Base-by-base conservation (phyloP, 257 asterid genomes). In the Solanum dulcamara region DNA sequence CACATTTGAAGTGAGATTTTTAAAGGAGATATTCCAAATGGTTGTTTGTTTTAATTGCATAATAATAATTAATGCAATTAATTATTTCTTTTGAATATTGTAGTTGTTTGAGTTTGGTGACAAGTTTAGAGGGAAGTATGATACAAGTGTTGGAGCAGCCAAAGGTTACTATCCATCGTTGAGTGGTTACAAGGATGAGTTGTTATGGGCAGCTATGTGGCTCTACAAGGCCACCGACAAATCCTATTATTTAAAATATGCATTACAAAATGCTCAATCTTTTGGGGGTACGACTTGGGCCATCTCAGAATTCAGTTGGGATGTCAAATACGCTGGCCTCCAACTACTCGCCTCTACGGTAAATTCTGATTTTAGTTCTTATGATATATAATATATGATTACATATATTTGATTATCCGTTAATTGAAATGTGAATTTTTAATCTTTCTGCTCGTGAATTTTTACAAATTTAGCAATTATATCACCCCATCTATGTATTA, bases 171-270 rank as follows among this genome's bases (percentile, higher is more conserved):
- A 94, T 89, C 85, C 97, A 86, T 95, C 98, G 75, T 91, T 89
- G 91, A 97, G 98, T 85, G 99, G 99, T 40, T 96, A 94, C 86
- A 89, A 38, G 77, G 98, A 97, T 86, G 99, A 97, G 92, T 89
- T 97, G 91, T 86, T 94, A 85, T 97, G 99, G 99, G 98, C 95
- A 84, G 97, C 98, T 33, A 17, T 94, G 85, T 97, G 99, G 99
- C 90, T 97, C 5, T 89, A 97, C 83, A 94, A 87, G 32, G 97
- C 99, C 91, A 95, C 98, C 90, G 93, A 92, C 92, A 92, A 89
- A 46, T 8, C 6, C 0, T 6, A 59, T 22, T 97, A 88, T 89
- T 87, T 94, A 84, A 90, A 93, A 62, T 95, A 94, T 91, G 94
- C 88, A 1, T 81, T 92, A 11, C 75, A 90, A 1, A 95, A 94